These are phyloP conservation scores for Phytophthora macrochlamydospora DNA, from an alignment of 352 stramenopile species.

Conservation along the genomic window DNA sequence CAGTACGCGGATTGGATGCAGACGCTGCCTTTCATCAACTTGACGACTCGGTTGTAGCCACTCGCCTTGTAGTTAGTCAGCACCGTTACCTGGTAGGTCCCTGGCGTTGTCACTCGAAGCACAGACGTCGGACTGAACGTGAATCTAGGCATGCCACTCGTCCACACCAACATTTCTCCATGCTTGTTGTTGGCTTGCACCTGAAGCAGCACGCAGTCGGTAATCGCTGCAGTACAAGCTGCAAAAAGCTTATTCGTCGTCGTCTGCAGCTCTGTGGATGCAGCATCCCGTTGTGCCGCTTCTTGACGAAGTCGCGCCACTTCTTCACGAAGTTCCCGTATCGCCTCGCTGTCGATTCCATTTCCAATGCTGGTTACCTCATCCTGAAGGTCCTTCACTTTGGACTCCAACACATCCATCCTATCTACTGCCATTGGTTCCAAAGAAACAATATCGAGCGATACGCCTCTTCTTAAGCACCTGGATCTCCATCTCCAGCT, in stretches of 20 bases:
- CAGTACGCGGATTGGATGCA: background rate
- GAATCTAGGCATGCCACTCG: background rate
- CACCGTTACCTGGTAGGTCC: background rate
- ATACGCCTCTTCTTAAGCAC: conserved; percentile 5
- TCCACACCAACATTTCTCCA: background rate
- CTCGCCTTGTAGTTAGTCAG: background rate
- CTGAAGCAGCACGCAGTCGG: background rate
- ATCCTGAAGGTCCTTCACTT: conserved; percentile 14
- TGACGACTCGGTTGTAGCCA: background rate
- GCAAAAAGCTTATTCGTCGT: background rate
- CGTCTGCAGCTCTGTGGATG: background rate
- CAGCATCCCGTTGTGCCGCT: background rate
- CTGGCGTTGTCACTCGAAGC: background rate
- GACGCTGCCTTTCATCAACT: background rate
- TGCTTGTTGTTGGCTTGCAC: background rate
- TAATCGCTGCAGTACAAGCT: background rate
- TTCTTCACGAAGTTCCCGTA: background rate
- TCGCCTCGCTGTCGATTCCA: background rate
- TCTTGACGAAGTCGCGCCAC: background rate
- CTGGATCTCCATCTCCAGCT: conserved; percentile 11
- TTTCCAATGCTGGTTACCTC: conserved; percentile 7
- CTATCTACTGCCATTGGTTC: conserved; percentile 11
- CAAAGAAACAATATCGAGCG: conserved; percentile 12
- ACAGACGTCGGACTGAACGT: background rate
- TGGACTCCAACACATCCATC: conserved; percentile 22